phyloP scores from a whole-genome alignment of 2,329 filamentous ascomycete genomes.

The Macrophomina phaseolina region DNA sequence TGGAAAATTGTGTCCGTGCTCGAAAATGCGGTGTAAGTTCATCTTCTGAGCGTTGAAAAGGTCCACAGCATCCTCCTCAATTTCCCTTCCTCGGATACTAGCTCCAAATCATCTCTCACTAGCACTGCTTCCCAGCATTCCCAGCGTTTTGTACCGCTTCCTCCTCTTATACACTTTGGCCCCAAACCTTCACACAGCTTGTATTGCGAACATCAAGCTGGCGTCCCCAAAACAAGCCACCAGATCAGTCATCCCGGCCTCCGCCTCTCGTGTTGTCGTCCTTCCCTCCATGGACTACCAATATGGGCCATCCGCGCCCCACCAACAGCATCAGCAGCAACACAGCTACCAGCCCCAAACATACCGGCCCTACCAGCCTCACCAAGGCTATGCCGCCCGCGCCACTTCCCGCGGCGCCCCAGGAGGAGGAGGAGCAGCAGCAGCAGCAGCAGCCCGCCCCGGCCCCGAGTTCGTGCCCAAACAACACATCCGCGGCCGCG shows the following conservation, averaged over 20 bases:
- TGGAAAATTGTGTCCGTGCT: not conserved
- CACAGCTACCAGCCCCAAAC: too few species aligned
- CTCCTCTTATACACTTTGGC: not conserved
- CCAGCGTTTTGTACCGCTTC: not conserved
- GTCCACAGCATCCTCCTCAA: not conserved
- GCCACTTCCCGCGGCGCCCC: too few species aligned
- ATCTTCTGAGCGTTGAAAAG: conserved; percentile 5
- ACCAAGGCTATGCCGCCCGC: too few species aligned
- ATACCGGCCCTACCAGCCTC: not conserved
- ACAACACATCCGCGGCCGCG: not conserved
- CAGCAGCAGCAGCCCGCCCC: not conserved
- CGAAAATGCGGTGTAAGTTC: not conserved
- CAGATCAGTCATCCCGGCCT: not conserved
- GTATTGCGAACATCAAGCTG: not conserved
- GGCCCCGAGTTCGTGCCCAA: not conserved
- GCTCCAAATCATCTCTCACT: not conserved
- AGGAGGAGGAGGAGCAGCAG: too few species aligned
- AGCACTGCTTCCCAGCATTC: not conserved
- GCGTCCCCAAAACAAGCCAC: not conserved
- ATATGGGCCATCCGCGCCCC: not conserved
- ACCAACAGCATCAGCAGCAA: not conserved
- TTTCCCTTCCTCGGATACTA: not conserved
- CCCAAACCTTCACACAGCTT: not conserved
- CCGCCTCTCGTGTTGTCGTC: not conserved
- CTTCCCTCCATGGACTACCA: not conserved